A percentile compares a stretch with the other conserved stretches of the same genome.
phyloP scores from a whole-genome alignment of 768 basidiomycete species.

The Mycena vulgaris region DNA sequence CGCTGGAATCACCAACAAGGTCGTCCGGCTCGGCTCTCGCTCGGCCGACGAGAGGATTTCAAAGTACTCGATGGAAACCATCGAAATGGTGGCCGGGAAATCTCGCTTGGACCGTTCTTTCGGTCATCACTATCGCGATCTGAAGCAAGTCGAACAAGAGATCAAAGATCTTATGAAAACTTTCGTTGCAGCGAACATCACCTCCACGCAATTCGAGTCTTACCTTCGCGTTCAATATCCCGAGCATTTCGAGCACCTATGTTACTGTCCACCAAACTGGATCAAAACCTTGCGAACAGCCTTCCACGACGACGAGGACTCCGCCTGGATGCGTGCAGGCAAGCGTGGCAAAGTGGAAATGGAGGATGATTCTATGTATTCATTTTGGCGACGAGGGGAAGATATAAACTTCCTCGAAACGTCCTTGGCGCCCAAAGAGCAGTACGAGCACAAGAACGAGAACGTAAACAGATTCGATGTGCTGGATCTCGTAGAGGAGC shows the following conservation, averaged over 20 bases:
- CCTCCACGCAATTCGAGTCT: slow-evolving; percentile 54
- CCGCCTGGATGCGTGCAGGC: slow-evolving; percentile 54
- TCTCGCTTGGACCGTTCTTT: slow-evolving; percentile 58
- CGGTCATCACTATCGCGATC: slow-evolving; percentile 49
- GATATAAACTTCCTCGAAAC: slow-evolving; percentile 65
- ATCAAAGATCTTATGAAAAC: slow-evolving; percentile 64
- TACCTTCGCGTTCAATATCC: slow-evolving; percentile 64
- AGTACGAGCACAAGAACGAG: slow-evolving; percentile 16
- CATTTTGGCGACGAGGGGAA: slow-evolving; percentile 63
- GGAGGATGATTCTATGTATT: slow-evolving; percentile 56
- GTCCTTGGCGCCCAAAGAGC: slow-evolving; percentile 10
- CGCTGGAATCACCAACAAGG: slow-evolving; percentile 70
- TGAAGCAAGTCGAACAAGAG: slow-evolving; percentile 63
- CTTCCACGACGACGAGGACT: slow-evolving; percentile 33
- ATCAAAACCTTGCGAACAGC: slow-evolving; percentile 45
- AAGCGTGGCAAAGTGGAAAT: slow-evolving; percentile 34
- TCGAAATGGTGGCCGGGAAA: slow-evolving; percentile 63
- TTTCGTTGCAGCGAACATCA: slow-evolving; percentile 52
- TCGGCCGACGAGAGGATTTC: slow-evolving; percentile 73
- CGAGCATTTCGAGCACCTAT: slow-evolving; percentile 62
- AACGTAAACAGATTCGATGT: slow-evolving; percentile 30
- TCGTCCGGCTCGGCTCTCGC: slow-evolving; percentile 81
- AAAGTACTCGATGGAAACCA: slow-evolving; percentile 70
- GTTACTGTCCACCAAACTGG: slow-evolving; percentile 62
- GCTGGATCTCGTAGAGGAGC: slow-evolving; percentile 4